Percentiles rank a stretch among this genome's conserved stretches.
Conservation (phyloP, 2,329 filamentous ascomycete genomes). For the Rachicladosporium sp. region DNA sequence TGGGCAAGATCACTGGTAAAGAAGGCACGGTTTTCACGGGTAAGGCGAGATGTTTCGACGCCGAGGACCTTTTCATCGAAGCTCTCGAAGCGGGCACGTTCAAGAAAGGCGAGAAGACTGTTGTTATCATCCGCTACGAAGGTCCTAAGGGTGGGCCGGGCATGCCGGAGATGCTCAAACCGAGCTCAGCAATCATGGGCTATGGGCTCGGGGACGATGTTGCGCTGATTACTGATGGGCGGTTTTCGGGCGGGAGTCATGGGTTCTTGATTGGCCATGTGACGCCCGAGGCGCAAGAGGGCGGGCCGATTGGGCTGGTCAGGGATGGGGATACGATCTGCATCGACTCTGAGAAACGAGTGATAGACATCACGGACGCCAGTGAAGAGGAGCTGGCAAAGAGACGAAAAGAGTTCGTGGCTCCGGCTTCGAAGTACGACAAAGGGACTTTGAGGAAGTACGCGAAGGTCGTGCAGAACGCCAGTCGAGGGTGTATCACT, state of each 20-base stretch:
- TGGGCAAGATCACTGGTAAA: conserved; percentile 68
- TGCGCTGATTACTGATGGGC: conserved; percentile 60
- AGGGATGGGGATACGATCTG: conserved; percentile 66
- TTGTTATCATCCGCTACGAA: conserved; percentile 64
- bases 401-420: conserved; percentile 39
- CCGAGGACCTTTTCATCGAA: conserved; percentile 55
- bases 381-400: conserved; percentile 48
- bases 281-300: conserved; percentile 74
- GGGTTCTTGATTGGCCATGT: conserved; percentile 82
- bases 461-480: conserved; percentile 42
- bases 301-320: conserved; percentile 75
- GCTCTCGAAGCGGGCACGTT: conserved; percentile 56
- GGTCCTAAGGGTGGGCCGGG: conserved; percentile 62
- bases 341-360: conserved; percentile 67
- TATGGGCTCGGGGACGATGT: conserved; percentile 61
- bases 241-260: conserved; percentile 71
- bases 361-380: conserved; percentile 50
- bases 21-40: conserved; percentile 57
- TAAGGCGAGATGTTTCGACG: conserved; percentile 58
- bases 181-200: conserved; percentile 61
- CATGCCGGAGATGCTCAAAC: conserved; percentile 67
- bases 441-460: conserved; percentile 51
- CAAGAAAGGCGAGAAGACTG: conserved; percentile 64
- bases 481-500: conserved; percentile 47
- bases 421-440: conserved; percentile 43